Conservation (phyloP, 1,284 basidiomycete genomes). For the Cutaneotrichosporon cyanovorans region DNA sequence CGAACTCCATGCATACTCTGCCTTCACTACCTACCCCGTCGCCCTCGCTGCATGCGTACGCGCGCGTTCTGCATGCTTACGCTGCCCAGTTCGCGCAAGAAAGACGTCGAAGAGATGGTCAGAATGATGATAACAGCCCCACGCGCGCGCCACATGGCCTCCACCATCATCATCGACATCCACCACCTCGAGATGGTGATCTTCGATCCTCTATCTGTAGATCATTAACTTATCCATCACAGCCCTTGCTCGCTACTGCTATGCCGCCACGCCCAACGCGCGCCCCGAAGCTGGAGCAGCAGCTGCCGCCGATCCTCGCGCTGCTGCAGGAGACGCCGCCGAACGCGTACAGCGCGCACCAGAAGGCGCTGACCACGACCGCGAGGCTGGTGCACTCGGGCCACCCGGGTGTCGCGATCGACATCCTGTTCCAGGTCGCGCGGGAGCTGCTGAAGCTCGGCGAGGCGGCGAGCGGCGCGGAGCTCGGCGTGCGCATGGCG, state of each 20-base stretch:
- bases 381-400: conserved; percentile 70
- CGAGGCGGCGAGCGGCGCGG: conserved; percentile 79
- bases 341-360: conserved; percentile 80
- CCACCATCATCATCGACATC: too few species aligned
- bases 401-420: conserved; percentile 72
- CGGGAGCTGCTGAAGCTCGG: conserved; percentile 75
- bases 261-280: conserved; percentile 39
- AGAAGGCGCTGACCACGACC: conserved; percentile 88
- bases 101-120: too few species aligned
- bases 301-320: conserved; percentile 43
- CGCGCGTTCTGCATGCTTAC: too few species aligned
- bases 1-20: too few species aligned
- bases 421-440: conserved; percentile 78
- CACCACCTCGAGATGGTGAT: too few species aligned
- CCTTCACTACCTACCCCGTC: too few species aligned
- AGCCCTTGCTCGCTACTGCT: too few species aligned
- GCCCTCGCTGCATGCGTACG: too few species aligned
- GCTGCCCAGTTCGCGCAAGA: too few species aligned
- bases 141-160: not conserved
- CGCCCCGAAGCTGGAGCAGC: conserved; percentile 31
- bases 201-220: too few species aligned
- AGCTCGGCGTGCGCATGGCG: conserved; percentile 67
- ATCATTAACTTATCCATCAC: too few species aligned
- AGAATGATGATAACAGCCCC: not conserved
- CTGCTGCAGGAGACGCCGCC: conserved; percentile 34